Evolutionary conservation across 257 asterid species (phyloP).

Genomic region (Haberlea rhodopensis): DNA sequence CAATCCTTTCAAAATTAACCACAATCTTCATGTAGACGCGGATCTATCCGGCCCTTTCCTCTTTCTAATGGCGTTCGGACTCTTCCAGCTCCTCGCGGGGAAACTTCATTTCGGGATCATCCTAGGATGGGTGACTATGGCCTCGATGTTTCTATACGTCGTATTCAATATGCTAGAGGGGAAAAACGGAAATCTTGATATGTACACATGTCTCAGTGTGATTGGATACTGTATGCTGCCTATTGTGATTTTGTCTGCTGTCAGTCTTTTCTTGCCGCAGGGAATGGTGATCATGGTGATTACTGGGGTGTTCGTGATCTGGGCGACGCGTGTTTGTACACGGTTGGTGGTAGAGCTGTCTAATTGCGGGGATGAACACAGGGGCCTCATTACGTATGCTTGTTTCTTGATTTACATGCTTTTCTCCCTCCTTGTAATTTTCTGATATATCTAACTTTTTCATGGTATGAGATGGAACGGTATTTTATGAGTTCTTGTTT

Average conservation of each 20-base stretch:
- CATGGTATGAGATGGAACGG: background rate
- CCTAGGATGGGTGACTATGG: constrained; percentile 82
- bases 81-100: constrained; percentile 87
- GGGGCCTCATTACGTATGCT: constrained; percentile 78
- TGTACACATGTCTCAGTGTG: constrained; percentile 80
- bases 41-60: constrained; percentile 88
- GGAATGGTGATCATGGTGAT: constrained; percentile 67
- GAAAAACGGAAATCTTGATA: constrained; percentile 71
- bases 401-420: constrained; percentile 83
- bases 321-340: constrained; percentile 92
- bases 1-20: constrained; percentile 62
- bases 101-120: constrained; percentile 80
- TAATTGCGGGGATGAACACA: constrained; percentile 79
- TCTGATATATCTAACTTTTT: constrained; percentile 24
- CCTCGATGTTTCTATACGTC: constrained; percentile 69
- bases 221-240: constrained; percentile 91
- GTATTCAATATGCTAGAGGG: constrained; percentile 92
- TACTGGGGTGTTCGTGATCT: constrained; percentile 63
- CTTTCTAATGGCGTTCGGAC: constrained; percentile 80
- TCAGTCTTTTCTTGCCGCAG: constrained; percentile 77
- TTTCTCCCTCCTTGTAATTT: constrained; percentile 80
- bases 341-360: constrained; percentile 88
- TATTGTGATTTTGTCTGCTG: constrained; percentile 73
- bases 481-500: too few species aligned
- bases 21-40: constrained; percentile 84